phyloP scores from a whole-genome alignment of 164 flowering plant genomes.

The Liquidambar formosana region DNA sequence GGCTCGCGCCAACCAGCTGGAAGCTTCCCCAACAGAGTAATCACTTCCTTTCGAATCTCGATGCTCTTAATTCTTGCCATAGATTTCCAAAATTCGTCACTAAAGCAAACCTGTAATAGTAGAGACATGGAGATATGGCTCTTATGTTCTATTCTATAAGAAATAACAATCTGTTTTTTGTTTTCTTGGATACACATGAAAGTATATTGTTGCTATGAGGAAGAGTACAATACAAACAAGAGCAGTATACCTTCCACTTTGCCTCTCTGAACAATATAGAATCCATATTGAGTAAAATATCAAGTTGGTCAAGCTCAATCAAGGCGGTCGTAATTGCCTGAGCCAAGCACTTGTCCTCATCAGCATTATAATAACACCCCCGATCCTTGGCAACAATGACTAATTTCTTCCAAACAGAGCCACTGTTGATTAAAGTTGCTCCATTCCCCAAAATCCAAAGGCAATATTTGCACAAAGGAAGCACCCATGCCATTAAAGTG shows the following conservation, averaged over 20 bases:
- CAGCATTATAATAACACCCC: neutral
- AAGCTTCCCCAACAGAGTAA: neutral
- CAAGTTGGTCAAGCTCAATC: neutral
- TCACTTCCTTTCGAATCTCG: neutral
- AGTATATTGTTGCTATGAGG: too few relatives aligned
- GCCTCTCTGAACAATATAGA: slow-evolving; percentile 8
- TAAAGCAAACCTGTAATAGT: neutral
- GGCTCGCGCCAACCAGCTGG: neutral
- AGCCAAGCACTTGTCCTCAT: neutral
- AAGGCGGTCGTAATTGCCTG: neutral
- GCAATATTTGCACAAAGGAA: slow-evolving; percentile 19
- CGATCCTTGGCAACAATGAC: slow-evolving; percentile 15
- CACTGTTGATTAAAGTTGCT: slow-evolving; percentile 19
- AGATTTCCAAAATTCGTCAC: neutral
- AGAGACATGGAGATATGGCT: neutral
- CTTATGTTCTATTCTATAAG: neutral
- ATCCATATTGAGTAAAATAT: slow-evolving; percentile 7
- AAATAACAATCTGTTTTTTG: too few relatives aligned
- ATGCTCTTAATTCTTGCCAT: neutral
- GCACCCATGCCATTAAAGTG: too few relatives aligned
- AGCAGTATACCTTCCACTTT: slow-evolving; percentile 11
- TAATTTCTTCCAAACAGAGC: slow-evolving; percentile 33
- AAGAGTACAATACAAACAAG: too few relatives aligned
- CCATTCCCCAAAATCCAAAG: slow-evolving; percentile 46
- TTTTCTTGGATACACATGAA: too few relatives aligned